phyloP scores from a whole-genome alignment of 2,329 filamentous ascomycete genomes.

The Xylariomycetidae sp. region DNA sequence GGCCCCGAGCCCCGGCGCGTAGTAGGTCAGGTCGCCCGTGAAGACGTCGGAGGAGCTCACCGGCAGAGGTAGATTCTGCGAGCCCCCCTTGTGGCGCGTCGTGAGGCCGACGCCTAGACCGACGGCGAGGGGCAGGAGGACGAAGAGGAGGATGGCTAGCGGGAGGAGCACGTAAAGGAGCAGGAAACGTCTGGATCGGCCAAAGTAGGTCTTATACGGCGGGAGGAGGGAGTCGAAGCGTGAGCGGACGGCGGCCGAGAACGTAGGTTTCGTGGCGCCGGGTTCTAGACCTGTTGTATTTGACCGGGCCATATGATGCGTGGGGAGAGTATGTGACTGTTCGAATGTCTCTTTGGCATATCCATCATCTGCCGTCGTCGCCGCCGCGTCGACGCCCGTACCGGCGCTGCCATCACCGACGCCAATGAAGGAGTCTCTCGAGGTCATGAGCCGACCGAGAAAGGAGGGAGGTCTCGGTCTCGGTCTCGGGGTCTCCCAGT shows the following conservation, averaged over 20 bases:
- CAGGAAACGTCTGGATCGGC: slow-evolving; percentile 19
- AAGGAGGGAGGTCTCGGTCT: slow-evolving; percentile 12
- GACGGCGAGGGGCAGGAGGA: slow-evolving; percentile 18
- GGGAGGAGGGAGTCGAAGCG: slow-evolving; percentile 19
- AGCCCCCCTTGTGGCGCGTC: slow-evolving; percentile 6
- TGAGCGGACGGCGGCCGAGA: slow-evolving; percentile 6
- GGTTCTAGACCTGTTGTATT: slow-evolving; percentile 1
- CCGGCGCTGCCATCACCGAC: too few relatives aligned
- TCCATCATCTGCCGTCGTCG: slow-evolving; percentile 2
- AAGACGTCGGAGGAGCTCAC: slow-evolving; percentile 30
- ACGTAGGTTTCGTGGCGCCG: slow-evolving; percentile 2
- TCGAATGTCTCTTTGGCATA: slow-evolving; percentile 8
- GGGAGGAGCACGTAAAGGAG: slow-evolving; percentile 18
- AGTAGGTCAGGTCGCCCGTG: slow-evolving; percentile 66
- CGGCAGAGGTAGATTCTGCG: slow-evolving; percentile 16
- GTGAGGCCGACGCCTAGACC: slow-evolving; percentile 23
- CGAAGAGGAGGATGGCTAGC: slow-evolving; percentile 14
- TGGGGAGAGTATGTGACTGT: slow-evolving; percentile 9
- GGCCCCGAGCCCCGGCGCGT: slow-evolving; percentile 60
- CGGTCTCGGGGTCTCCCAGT: slow-evolving; percentile 15
- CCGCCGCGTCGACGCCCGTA: slow-evolving; percentile 5
- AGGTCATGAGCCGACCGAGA: slow-evolving; percentile 11
- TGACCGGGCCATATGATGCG: slow-evolving; percentile 1
- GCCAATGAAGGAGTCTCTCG: not conserved
- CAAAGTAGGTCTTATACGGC: slow-evolving; percentile 19